Evolutionary conservation across 2,329 filamentous ascomycete species (phyloP), one percentile per base, ranked within the genome.

Genomic region (Hawksworthiomyces lignivorus): DNA sequence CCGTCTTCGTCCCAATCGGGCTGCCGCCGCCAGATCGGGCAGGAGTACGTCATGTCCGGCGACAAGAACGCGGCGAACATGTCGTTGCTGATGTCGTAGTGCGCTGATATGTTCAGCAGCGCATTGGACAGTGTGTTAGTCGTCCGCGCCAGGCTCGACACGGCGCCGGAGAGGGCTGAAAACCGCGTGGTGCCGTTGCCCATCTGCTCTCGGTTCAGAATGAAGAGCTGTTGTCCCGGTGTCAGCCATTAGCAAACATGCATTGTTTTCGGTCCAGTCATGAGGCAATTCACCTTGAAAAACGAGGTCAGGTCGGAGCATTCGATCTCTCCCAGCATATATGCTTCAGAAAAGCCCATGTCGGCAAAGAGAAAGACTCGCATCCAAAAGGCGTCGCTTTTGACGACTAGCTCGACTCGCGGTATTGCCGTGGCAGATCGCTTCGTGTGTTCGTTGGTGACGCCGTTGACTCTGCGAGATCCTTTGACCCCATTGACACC

Each of bases 1-100:
- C 67, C 62, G 10, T 62, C 62, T 27, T 57, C 61, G 18, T 7
- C 12, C 3, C 12, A 8, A 4, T 12, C 8, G 24, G 29, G 17
- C 7, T 11, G 1, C 62, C 63, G 33, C 28, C 68, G 63, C 80
- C 81, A 84, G 37, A 84, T 77, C 3, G 82, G 75, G 54, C 81
- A 84, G 1, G 80, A 84, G 52, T 85, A 86, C 4, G 81, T 85
- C 82, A 87, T 86, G 54, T 86, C 82, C n/a, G 74, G 68, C 0
- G 80, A 84, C 21, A 86, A 65, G 50, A 86, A 86, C 0, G 81
- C 79, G 6, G 80, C 77, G 52, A 87, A 86, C 78, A 86, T 84
- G 44, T 80, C 77, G 54, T 87, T 87, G 49, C 76, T 80, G 48
- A 86, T 83, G 52, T 87, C 82, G 56, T 87, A 87, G 50, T 87